These are phyloP conservation scores for Rhynchosporium secalis DNA, from an alignment of 2,329 filamentous ascomycete genomes.

Conservation along the genomic window DNA sequence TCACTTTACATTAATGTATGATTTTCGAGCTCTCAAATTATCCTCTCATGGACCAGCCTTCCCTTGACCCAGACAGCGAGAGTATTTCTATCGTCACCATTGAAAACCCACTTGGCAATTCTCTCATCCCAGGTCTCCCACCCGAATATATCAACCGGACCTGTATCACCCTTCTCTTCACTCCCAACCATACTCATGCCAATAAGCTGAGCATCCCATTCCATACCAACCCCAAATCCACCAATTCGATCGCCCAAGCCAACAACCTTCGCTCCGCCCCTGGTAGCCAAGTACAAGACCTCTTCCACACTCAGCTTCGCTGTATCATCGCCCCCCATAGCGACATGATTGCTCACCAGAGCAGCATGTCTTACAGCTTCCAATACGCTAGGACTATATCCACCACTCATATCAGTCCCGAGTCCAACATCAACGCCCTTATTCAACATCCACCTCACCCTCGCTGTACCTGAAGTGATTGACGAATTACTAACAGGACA, in stretches of 20 bases:
- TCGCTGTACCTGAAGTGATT: slow-evolving; percentile 75
- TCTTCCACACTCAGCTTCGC: slow-evolving; percentile 80
- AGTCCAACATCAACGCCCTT: slow-evolving; percentile 77
- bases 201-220: slow-evolving; percentile 89
- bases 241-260: slow-evolving; percentile 73
- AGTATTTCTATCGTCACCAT: slow-evolving; percentile 90
- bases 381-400: slow-evolving; percentile 78
- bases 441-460: slow-evolving; percentile 72
- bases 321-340: slow-evolving; percentile 53
- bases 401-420: slow-evolving; percentile 88
- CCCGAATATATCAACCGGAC: slow-evolving; percentile 84
- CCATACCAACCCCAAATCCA: slow-evolving; percentile 80
- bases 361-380: slow-evolving; percentile 81
- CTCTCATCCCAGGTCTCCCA: slow-evolving; percentile 86
- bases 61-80: slow-evolving; percentile 87
- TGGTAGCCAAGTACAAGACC: slow-evolving; percentile 80
- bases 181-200: slow-evolving; percentile 52
- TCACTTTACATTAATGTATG: too few species aligned
- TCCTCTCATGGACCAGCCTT: slow-evolving; percentile 68
- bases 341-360: slow-evolving; percentile 72
- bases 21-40: slow-evolving; percentile 25
- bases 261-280: slow-evolving; percentile 82
- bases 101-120: slow-evolving; percentile 92
- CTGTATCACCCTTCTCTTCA: slow-evolving; percentile 45
- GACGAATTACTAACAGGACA: slow-evolving; percentile 86